A percentile compares a stretch with the other conserved stretches of the same genome.
These are phyloP conservation scores for Ogataea ramenticola DNA, from an alignment of 805 yeast genomes.

Conservation along the genomic window DNA sequence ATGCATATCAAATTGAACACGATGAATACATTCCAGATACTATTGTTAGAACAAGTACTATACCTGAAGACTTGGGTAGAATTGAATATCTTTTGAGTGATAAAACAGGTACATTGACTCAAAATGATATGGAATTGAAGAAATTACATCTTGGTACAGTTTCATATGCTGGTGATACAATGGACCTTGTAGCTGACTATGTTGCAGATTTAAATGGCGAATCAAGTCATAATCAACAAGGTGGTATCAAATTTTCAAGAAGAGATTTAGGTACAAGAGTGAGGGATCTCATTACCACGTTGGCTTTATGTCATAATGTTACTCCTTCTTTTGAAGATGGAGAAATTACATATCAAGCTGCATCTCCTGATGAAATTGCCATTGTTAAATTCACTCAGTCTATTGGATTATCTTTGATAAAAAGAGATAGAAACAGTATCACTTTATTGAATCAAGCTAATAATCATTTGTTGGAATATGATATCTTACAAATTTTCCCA, in stretches of 20 bases:
- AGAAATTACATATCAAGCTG: constrained; percentile 82
- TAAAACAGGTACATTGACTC: constrained; percentile 96
- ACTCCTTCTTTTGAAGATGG: constrained; percentile 87
- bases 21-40: constrained; percentile 78
- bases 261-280: constrained; percentile 73
- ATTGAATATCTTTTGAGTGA: constrained; percentile 89
- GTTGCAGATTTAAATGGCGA: constrained; percentile 34
- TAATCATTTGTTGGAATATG: constrained; percentile 45
- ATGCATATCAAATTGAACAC: constrained; percentile 90
- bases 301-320: constrained; percentile 95
- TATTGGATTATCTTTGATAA: constrained; percentile 74
- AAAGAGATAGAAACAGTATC: constrained; percentile 75
- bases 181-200: constrained; percentile 79
- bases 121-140: constrained; percentile 95
- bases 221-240: background rate
- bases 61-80: constrained; percentile 96
- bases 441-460: constrained; percentile 58
- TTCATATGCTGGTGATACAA: constrained; percentile 84
- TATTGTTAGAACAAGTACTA: constrained; percentile 92
- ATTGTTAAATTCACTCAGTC: constrained; percentile 85
- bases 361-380: constrained; percentile 98
- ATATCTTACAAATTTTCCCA: constrained; percentile 81
- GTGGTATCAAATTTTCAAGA: constrained; percentile 25
- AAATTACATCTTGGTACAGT: constrained; percentile 90
- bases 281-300: constrained; percentile 69